Conservation (phyloP, 2,329 filamentous ascomycete species). For the Nemania sp. region DNA sequence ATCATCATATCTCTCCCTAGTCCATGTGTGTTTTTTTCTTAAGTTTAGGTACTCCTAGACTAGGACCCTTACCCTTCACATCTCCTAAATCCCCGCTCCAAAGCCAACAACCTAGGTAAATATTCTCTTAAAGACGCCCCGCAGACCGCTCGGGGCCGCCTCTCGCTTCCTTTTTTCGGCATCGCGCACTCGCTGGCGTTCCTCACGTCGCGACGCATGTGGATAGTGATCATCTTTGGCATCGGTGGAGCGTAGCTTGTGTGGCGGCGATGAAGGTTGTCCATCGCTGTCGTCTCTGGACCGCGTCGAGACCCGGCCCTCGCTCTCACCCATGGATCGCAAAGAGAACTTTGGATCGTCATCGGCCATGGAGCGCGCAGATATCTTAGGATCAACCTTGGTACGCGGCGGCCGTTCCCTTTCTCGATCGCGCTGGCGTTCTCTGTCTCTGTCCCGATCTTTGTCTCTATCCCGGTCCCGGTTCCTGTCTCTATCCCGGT, state of each 20-base stretch:
- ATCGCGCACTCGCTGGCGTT: constrained; percentile 19
- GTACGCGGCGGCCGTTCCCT: constrained; percentile 5
- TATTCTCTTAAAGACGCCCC: constrained; percentile 45
- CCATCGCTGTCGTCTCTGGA: constrained; percentile 14
- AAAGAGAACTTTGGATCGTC: constrained; percentile 14
- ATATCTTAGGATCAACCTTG: constrained; percentile 2
- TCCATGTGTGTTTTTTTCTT: background rate
- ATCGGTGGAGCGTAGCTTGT: constrained; percentile 18
- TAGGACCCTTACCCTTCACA: background rate
- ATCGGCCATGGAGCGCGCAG: background rate
- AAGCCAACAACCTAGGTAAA: constrained; percentile 37
- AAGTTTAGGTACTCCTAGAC: too few relatives aligned
- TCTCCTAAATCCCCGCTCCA: background rate
- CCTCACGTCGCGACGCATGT: constrained; percentile 33
- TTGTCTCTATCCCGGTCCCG: background rate
- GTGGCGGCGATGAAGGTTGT: constrained; percentile 11
- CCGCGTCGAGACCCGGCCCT: constrained; percentile 9
- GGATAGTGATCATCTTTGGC: constrained; percentile 40
- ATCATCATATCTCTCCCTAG: background rate
- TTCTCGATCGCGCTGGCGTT: background rate
- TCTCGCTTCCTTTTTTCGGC: constrained; percentile 35
- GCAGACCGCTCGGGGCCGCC: constrained; percentile 40
- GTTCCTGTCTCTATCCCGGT: background rate
- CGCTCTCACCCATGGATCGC: constrained; percentile 21
- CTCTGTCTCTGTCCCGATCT: background rate